A percentile compares a stretch with the other conserved stretches of the same genome.
phyloP scores from a whole-genome alignment of 371 early-diverging fungal genomes.

The Massospora cicadina region DNA sequence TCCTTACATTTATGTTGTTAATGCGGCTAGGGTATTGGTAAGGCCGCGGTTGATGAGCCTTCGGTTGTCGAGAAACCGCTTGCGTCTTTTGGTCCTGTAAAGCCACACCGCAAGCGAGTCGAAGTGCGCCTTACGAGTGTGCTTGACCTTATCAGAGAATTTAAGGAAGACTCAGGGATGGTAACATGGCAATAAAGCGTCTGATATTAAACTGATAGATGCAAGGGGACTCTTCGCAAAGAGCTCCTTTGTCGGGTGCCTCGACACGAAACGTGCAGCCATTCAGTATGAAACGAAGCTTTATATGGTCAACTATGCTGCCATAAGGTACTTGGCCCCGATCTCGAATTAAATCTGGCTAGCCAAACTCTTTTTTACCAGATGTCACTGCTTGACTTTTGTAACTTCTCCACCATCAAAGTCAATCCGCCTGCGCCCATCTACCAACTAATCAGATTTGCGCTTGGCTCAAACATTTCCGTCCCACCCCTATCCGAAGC shows the following conservation, averaged over 20 bases:
- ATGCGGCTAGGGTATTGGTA: too few species aligned
- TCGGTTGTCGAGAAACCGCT: slow-evolving; percentile 9
- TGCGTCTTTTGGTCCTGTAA: neutral
- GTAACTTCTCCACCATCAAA: slow-evolving; percentile 59
- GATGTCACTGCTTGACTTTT: slow-evolving; percentile 53
- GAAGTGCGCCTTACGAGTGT: slow-evolving; percentile 64
- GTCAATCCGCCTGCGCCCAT: slow-evolving; percentile 36
- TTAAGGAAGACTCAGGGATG: slow-evolving; percentile 31
- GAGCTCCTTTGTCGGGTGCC: slow-evolving; percentile 80
- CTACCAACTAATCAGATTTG: neutral
- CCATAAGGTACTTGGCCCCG: slow-evolving; percentile 28
- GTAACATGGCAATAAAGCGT: slow-evolving; percentile 16
- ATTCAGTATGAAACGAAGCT: slow-evolving; percentile 67
- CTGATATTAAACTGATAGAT: slow-evolving; percentile 17
- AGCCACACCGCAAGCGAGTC: slow-evolving; percentile 17
- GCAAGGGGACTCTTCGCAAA: slow-evolving; percentile 49
- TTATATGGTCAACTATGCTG: slow-evolving; percentile 58
- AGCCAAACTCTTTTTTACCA: slow-evolving; percentile 82
- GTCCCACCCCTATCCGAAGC: neutral
- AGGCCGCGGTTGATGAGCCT: too few species aligned
- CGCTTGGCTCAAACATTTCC: neutral
- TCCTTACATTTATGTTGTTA: too few species aligned
- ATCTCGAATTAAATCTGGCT: neutral
- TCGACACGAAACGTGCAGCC: slow-evolving; percentile 52
- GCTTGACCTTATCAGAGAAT: slow-evolving; percentile 47